These are phyloP conservation scores for Amoebophrya sp. DNA, from an alignment of 169 alveolate genomes.

Conservation along the genomic window DNA sequence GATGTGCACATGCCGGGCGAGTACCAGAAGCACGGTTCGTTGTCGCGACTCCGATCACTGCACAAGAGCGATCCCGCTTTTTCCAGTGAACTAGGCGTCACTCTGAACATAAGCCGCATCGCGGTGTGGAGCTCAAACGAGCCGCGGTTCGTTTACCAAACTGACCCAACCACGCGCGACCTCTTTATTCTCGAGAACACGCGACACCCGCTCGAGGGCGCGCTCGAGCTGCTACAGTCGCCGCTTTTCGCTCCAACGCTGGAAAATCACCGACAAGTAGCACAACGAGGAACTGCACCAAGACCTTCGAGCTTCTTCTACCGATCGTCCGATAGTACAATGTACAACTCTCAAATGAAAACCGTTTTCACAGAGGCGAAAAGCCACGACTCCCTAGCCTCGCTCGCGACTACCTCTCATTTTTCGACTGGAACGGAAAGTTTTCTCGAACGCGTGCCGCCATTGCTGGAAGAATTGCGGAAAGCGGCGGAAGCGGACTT, in stretches of 20 bases:
- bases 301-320: no score
- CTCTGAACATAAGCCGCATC: not conserved
- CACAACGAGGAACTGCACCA: no score
- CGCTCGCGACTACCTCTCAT: no score
- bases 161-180: not conserved
- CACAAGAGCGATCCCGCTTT: no score
- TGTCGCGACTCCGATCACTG: no score
- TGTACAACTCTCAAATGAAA: no score
- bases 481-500: not conserved
- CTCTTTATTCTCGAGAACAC: not conserved
- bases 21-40: no score
- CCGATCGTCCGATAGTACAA: not conserved
- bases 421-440: no score
- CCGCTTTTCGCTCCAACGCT: not conserved
- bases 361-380: no score
- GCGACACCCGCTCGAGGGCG: not conserved
- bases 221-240: not conserved
- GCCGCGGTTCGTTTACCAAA: not conserved
- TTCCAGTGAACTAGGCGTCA: not conserved
- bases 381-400: no score
- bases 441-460: conserved; percentile 14
- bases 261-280: no score
- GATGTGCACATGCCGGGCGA: no score
- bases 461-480: not conserved
- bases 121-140: not conserved